A percentile compares a stretch with the other conserved stretches of the same genome.
phyloP scores from a whole-genome alignment of 805 yeast species.

The Clavispora asparagi region DNA sequence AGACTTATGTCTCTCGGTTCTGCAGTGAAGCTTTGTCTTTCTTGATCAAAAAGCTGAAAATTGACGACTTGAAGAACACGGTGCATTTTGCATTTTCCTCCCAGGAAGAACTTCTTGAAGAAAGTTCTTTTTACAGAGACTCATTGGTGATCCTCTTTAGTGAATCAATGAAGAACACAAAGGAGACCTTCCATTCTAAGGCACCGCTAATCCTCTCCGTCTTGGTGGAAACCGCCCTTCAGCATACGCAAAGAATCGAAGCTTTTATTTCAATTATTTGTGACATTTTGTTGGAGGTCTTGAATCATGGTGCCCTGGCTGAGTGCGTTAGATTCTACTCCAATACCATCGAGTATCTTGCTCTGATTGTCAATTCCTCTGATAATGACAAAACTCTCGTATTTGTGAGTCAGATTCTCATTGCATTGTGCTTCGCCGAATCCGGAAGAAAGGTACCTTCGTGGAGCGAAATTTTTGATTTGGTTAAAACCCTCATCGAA shows the following conservation, averaged over 20 bases:
- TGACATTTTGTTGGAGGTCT: slow-evolving; percentile 51
- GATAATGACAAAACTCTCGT: slow-evolving; percentile 2
- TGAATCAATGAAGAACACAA: slow-evolving; percentile 71
- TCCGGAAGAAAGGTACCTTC: slow-evolving; percentile 58
- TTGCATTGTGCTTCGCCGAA: slow-evolving; percentile 57
- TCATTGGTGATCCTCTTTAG: slow-evolving; percentile 60
- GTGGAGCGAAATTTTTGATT: slow-evolving; percentile 39
- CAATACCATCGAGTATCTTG: slow-evolving; percentile 19
- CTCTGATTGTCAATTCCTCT: slow-evolving; percentile 7
- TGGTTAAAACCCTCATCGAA: slow-evolving; percentile 18
- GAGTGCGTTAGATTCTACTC: slow-evolving; percentile 43
- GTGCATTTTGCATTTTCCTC: slow-evolving; percentile 40
- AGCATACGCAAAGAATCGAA: neutral
- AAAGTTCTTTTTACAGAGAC: slow-evolving; percentile 45
- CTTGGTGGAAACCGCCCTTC: slow-evolving; percentile 32
- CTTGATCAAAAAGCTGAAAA: slow-evolving; percentile 62
- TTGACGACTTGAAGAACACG: slow-evolving; percentile 42
- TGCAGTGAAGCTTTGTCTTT: slow-evolving; percentile 90
- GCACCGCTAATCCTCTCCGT: slow-evolving; percentile 45
- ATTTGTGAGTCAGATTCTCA: slow-evolving; percentile 34
- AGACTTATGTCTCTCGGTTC: slow-evolving; percentile 68
- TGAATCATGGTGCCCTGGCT: slow-evolving; percentile 49
- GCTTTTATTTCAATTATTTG: slow-evolving; percentile 17
- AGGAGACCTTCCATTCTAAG: slow-evolving; percentile 71
- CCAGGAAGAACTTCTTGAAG: slow-evolving; percentile 23